Evolutionary conservation across 495 filamentous ascomycete species (phyloP).

Genomic region (Penicillium parvum): DNA sequence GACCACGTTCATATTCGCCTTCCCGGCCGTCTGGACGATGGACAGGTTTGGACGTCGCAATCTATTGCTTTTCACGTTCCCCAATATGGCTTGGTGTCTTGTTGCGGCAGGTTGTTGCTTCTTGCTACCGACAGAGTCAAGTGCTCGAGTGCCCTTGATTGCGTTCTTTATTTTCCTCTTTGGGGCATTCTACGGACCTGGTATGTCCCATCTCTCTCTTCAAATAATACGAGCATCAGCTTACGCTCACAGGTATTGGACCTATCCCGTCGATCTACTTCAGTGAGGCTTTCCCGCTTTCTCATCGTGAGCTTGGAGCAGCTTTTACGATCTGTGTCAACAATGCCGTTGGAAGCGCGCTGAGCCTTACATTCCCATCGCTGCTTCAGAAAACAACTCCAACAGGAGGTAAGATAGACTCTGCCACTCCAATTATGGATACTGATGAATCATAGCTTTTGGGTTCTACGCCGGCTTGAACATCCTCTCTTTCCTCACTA

Average conservation of each 20-base stretch:
- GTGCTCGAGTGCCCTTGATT: slow-evolving; percentile 54
- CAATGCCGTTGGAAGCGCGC: slow-evolving; percentile 9
- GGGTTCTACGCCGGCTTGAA: slow-evolving; percentile 55
- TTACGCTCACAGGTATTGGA: slow-evolving; percentile 35
- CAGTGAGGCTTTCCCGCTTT: slow-evolving; percentile 73
- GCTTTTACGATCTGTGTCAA: slow-evolving; percentile 14
- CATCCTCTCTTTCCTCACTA: slow-evolving; percentile 60
- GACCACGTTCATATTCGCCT: slow-evolving; percentile 75
- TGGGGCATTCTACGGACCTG: slow-evolving; percentile 60
- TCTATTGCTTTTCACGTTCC: slow-evolving; percentile 78
- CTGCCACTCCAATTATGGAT: slow-evolving; percentile 56
- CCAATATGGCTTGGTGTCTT: slow-evolving; percentile 75
- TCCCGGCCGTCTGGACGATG: slow-evolving; percentile 77
- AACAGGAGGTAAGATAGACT: slow-evolving; percentile 60
- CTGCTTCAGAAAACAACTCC: slow-evolving; percentile 63
- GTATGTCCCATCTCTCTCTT: slow-evolving; percentile 19
- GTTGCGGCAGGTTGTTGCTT: slow-evolving; percentile 67
- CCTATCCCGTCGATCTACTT: slow-evolving; percentile 69
- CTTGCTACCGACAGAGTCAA: slow-evolving; percentile 48
- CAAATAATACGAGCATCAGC: not conserved
- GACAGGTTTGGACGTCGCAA: slow-evolving; percentile 76
- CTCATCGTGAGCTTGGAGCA: slow-evolving; percentile 47
- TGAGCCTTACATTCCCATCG: slow-evolving; percentile 56
- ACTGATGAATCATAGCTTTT: slow-evolving; percentile 45
- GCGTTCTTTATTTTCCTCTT: slow-evolving; percentile 64